phyloP scores from a whole-genome alignment of 2,329 filamentous ascomycete genomes.

The Alternaria sp. region DNA sequence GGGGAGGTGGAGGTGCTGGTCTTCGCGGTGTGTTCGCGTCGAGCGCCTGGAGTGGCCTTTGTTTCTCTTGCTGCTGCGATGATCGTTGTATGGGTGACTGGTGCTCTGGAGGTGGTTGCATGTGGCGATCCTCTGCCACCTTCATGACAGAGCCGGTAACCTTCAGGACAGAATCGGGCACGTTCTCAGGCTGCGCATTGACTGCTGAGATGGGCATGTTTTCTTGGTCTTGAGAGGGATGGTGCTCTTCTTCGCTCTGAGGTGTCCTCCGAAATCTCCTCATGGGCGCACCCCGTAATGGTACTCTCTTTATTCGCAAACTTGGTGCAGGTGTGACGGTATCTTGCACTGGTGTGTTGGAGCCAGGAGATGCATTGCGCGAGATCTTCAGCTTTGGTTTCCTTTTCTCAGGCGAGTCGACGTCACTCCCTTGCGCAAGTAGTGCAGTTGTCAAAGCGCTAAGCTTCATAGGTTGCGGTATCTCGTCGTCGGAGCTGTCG shows the following conservation, averaged over 20 bases:
- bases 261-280: slow-evolving; percentile 50
- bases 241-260: slow-evolving; percentile 50
- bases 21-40: slow-evolving; percentile 79
- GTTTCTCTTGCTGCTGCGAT: slow-evolving; percentile 56
- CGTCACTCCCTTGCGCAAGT: slow-evolving; percentile 61
- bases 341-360: slow-evolving; percentile 52
- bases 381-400: slow-evolving; percentile 52
- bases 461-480: slow-evolving; percentile 86
- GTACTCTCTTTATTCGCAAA: slow-evolving; percentile 51
- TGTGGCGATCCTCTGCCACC: slow-evolving; percentile 37
- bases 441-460: slow-evolving; percentile 91
- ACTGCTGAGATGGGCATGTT: slow-evolving; percentile 67
- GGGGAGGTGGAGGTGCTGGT: slow-evolving; percentile 79
- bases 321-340: slow-evolving; percentile 53
- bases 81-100: slow-evolving; percentile 43
- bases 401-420: slow-evolving; percentile 50
- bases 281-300: slow-evolving; percentile 52
- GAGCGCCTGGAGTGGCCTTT: slow-evolving; percentile 60
- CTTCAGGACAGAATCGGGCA: slow-evolving; percentile 42
- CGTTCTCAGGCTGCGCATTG: slow-evolving; percentile 40
- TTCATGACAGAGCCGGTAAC: slow-evolving; percentile 49
- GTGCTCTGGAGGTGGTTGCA: slow-evolving; percentile 31
- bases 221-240: slow-evolving; percentile 77
- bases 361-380: slow-evolving; percentile 41
- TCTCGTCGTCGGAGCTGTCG: slow-evolving; percentile 95